These are phyloP conservation scores for Fragaria nilgerrensis DNA, from an alignment of 306 rosid species.

Conservation along the genomic window DNA sequence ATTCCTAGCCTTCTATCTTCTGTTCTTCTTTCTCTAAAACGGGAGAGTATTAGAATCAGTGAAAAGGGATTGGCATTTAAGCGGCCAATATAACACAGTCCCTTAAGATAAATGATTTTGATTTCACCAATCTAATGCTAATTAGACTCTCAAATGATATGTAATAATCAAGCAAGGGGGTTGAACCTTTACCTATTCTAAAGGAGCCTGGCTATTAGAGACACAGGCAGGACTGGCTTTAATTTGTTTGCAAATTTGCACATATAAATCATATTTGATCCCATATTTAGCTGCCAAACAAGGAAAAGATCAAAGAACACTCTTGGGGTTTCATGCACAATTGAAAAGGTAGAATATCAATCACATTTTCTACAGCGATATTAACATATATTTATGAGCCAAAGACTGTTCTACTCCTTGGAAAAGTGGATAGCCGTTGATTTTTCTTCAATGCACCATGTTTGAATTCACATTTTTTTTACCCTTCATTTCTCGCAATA, in stretches of 20 bases:
- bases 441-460: background rate
- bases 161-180: background rate
- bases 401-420: background rate
- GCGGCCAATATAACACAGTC: background rate
- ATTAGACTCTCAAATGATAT: background rate
- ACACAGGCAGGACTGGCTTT: background rate
- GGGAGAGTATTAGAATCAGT: background rate
- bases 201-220: background rate
- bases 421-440: slow-evolving; percentile 7
- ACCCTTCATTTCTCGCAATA: too few species aligned
- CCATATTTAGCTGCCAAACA: background rate
- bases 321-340: background rate
- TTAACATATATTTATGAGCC: background rate
- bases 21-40: background rate
- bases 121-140: background rate
- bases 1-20: background rate
- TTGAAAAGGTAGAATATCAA: background rate
- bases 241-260: background rate
- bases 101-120: background rate
- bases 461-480: slow-evolving; percentile 5
- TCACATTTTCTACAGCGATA: background rate
- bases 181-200: too few species aligned
- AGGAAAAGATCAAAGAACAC: background rate
- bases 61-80: background rate
- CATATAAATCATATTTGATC: background rate